Base-by-base conservation (phyloP, 2,329 filamentous ascomycete species). In the Fusarium sp. region DNA sequence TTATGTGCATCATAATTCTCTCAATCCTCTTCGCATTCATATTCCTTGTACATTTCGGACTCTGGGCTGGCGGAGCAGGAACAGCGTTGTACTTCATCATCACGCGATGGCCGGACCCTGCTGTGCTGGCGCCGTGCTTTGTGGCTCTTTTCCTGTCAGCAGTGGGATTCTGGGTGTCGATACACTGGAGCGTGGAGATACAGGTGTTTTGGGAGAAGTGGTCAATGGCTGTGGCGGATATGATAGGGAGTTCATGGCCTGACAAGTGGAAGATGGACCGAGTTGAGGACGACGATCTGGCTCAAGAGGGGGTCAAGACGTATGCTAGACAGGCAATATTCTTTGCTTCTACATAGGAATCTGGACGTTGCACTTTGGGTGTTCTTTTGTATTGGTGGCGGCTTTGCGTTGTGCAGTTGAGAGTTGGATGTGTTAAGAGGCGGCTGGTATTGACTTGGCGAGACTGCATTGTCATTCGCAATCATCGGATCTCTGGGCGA, bases 251-350 rank as follows among this genome's bases (percentile, higher is more conserved):
- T 2, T 11, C 43, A 10, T 54, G 50, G 39, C 64, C 64, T 5
- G 58, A 55, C 15, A 48, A 47, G 4, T 67, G 64, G 59, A 32
- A 7, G 14, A 34, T 50, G 36, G 64, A 67, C 20, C 24, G 30
- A 17, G 64, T 68, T 7, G 64, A 68, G 26, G 64, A 68, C 20
- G 64, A 67, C 26, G 64, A 67, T 23, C 24, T 67, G 32, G 58
- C 42, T 30, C 45, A 47, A 11, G 64, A 67, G 34, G 64, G 64
- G 0, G 52, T 67, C 4, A 48, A 46, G 20, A 65, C 65, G 24
- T 64, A 58, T 1, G 86, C 85, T 0, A 81, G 58, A 2, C 58
- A 62, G 17, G 48, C 36, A 4, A 62, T 62, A 0, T 62, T 62
- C 2, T 62, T 62, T 43, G 48, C 56, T 14, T 62, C 58, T 2